phyloP scores from a whole-genome alignment of 225 moss, liverwort and hornwort genomes.

The Pseudoscleropodium purum region DNA sequence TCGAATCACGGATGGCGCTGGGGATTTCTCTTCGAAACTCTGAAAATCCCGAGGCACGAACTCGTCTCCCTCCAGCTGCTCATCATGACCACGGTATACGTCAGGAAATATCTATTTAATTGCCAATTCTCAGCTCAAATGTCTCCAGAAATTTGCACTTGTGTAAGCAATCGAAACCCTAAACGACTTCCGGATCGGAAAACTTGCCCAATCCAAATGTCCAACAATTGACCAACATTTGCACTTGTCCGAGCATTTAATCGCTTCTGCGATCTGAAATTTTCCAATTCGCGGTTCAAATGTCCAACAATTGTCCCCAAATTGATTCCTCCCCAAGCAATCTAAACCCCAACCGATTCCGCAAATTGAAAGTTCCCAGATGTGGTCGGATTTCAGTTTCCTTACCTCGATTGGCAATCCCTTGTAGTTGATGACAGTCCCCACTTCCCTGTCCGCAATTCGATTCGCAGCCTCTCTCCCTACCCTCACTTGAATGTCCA shows the following conservation, averaged over 20 bases:
- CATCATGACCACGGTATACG: not conserved
- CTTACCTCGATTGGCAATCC: not conserved
- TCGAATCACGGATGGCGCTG: not conserved
- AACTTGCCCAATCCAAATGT: not conserved
- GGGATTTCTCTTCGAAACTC: not conserved
- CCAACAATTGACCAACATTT: not conserved
- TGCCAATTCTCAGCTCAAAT: not conserved
- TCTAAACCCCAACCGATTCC: not conserved
- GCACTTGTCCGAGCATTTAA: not conserved
- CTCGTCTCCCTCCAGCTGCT: not conserved
- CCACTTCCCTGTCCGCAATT: not conserved
- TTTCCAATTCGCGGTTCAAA: too few species aligned
- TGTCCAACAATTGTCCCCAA: not conserved
- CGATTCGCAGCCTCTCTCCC: not conserved
- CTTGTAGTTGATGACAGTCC: not conserved
- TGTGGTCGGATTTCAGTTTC: not conserved
- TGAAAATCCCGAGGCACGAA: not conserved
- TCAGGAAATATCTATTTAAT: not conserved
- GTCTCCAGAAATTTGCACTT: too few species aligned
- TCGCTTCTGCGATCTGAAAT: not conserved
- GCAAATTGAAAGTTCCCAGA: not conserved
- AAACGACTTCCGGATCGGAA: too few species aligned
- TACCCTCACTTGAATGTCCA: constrained; percentile 8
- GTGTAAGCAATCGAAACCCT: too few species aligned
- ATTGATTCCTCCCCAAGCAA: too few species aligned